Base-by-base conservation (phyloP, 1,284 basidiomycete genomes). In the Sphagnurus paluster region DNA sequence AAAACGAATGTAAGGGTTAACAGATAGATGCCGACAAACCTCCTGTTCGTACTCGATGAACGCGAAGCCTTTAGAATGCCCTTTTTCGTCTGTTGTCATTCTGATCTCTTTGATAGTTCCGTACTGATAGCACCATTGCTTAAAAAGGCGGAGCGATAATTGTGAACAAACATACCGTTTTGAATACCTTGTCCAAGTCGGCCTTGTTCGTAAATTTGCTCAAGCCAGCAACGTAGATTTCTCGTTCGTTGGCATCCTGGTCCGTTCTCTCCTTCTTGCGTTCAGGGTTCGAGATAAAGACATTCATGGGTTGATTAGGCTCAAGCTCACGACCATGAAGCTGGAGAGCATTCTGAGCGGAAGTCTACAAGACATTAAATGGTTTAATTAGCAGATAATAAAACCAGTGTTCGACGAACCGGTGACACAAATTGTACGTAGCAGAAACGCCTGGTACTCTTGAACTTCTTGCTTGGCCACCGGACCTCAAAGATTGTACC, bases 391-490 rank as follows among this genome's bases (percentile, higher is more conserved):
- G 32, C 25, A 21, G 26, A 21, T 43, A n/a, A 10, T 16, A n/a
- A 26, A 39, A 19, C 24, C 7, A 3, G 5, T 21, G 21, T 13
- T 13, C 6, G 64, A 71, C 86, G 49, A 56, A 92, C 92, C 0
- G 92, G 89, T 17, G 83, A 84, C 1, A 86, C 87, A 63, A 81
- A 98, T 55, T 98, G 95, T 2, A 99, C 76, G 63, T 99, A 99
- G 63, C 92, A 96, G 67, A 99, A 99, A 10, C 97, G 79, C 20
- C 97, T 76, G 1, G 87, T 87, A 44, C 75, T 82, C 64, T 93
- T 94, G 72, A 93, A 96, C 62, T 96, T 95, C 63, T 95, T 95
- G 69, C 93, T 97, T 5, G 97, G 97, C 97, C 96, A 99, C 14
- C 97, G 87, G 10, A 95, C 90, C 54, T 97, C 93, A 49, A 99